Conservation (phyloP, 169 alveolate species). For the Plasmodium fragile region DNA sequence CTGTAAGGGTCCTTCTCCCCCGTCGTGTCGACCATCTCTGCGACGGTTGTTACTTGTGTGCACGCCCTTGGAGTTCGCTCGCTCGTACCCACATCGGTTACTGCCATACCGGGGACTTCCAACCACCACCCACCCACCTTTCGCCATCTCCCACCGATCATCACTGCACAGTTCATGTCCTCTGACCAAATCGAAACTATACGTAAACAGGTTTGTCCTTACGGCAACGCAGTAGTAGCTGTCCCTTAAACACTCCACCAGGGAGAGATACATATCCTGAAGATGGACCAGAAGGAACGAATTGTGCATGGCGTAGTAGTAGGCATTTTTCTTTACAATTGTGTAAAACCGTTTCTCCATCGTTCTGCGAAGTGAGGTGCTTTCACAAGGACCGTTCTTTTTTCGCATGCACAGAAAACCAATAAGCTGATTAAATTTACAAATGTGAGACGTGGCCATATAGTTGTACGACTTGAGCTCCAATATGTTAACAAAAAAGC, state of each 20-base stretch:
- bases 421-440: slow-evolving; percentile 10
- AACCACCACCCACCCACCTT: neutral
- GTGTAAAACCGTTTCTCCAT: neutral
- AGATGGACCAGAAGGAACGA: slow-evolving; percentile 18
- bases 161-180: neutral
- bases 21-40: neutral
- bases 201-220: slow-evolving; percentile 28
- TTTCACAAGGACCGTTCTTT: neutral
- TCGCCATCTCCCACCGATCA: neutral
- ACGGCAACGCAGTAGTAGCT: slow-evolving; percentile 6
- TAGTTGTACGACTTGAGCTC: slow-evolving; percentile 48
- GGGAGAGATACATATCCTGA: slow-evolving; percentile 13
- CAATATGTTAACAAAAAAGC: slow-evolving; percentile 30
- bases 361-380: neutral
- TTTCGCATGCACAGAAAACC: slow-evolving; percentile 1
- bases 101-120: neutral
- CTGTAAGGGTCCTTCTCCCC: neutral
- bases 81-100: no score
- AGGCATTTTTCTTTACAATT: slow-evolving; percentile 43
- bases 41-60: neutral
- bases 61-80: neutral
- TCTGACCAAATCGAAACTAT: neutral
- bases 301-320: slow-evolving; percentile 63
- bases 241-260: neutral
- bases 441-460: slow-evolving; percentile 59